A percentile compares a stretch with the other conserved stretches of the same genome.
These are phyloP conservation scores for Solidago caesia DNA, from an alignment of 129 eudicot species.

Conservation along the genomic window DNA sequence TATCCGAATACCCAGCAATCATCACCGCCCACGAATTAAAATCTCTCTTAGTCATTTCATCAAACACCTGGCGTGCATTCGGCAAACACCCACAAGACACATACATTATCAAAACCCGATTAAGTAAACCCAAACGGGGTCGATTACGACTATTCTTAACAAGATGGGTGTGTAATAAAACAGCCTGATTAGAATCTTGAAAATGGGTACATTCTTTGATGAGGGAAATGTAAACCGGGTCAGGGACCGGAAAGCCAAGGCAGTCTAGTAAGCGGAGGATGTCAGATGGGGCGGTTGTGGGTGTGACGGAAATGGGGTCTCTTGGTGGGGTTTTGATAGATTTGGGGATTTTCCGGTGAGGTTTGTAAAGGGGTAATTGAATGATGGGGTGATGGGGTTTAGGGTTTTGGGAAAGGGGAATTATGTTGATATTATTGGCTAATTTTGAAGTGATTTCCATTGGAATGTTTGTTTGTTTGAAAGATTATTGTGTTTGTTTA, in stretches of 20 bases:
- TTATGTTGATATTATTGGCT: not conserved
- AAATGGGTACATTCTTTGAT: slow-evolving; percentile 65
- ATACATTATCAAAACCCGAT: slow-evolving; percentile 52
- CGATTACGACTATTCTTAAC: slow-evolving; percentile 25
- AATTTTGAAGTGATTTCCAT: slow-evolving; percentile 20
- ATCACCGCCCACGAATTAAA: slow-evolving; percentile 67
- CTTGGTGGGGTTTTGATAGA: slow-evolving; percentile 24
- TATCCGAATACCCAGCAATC: slow-evolving; percentile 58
- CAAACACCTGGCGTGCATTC: slow-evolving; percentile 69
- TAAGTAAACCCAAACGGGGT: slow-evolving; percentile 36
- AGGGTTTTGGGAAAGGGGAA: slow-evolving; percentile 3
- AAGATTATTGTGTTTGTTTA: not conserved
- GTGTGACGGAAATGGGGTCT: slow-evolving; percentile 17
- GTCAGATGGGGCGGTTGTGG: slow-evolving; percentile 50
- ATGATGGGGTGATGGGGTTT: slow-evolving; percentile 26
- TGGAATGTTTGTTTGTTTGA: not conserved
- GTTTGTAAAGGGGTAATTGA: slow-evolving; percentile 43
- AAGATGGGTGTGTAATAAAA: slow-evolving; percentile 48
- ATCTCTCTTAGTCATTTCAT: slow-evolving; percentile 56
- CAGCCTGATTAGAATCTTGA: slow-evolving; percentile 41
- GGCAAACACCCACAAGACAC: slow-evolving; percentile 44
- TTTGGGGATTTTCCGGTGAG: slow-evolving; percentile 37
- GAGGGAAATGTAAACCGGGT: slow-evolving; percentile 57
- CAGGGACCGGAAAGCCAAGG: slow-evolving; percentile 51
- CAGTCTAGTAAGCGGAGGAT: slow-evolving; percentile 64